Percentiles rank a stretch among this genome's conserved stretches.
These are phyloP conservation scores for Salvia splendens DNA, from an alignment of 257 asterid genomes.

Conservation along the genomic window DNA sequence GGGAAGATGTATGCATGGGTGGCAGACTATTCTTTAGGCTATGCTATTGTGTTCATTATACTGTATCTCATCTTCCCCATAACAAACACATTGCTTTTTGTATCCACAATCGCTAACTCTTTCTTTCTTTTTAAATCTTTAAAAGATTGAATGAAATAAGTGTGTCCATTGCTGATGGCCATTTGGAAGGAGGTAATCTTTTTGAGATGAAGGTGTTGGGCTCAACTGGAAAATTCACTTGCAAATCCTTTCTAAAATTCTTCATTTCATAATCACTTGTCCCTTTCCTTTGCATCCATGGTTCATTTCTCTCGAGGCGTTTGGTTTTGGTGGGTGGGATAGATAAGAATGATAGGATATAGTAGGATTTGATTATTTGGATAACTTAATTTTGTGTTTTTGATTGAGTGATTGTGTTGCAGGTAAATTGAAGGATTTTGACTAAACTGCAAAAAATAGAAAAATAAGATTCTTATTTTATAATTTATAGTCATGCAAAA, in stretches of 20 bases:
- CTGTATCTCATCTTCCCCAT: neutral
- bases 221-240: neutral
- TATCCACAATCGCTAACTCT: neutral
- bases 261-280: neutral
- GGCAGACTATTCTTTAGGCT: neutral
- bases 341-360: no score
- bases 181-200: neutral
- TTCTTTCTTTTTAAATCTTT: neutral
- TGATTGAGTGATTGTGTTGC: no score
- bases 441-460: no score
- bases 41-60: neutral
- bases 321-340: no score
- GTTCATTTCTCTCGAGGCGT: neutral
- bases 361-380: no score
- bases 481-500: no score
- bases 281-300: neutral
- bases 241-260: neutral
- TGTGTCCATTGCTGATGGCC: neutral
- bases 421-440: no score
- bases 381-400: no score
- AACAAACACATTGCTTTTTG: neutral
- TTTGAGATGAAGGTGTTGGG: neutral
- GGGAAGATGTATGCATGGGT: neutral
- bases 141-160: neutral
- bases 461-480: no score